Evolutionary conservation across 768 basidiomycete genomes (phyloP), one percentile per base, ranked within the genome.

Genomic region (Gloeophyllum trabeum): DNA sequence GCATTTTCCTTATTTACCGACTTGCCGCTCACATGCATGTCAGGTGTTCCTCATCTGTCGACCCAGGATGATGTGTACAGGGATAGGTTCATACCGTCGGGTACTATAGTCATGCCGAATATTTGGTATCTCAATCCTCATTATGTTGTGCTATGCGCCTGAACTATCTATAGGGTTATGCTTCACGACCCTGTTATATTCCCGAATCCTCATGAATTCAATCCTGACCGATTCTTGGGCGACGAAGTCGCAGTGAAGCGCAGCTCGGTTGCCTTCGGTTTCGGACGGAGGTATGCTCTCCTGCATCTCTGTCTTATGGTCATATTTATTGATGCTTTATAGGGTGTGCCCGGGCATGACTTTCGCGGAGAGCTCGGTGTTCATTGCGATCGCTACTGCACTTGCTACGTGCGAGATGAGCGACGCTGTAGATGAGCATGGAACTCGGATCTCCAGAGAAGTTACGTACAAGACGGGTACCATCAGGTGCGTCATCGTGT

Each of bases 1-100:
- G 41, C 12, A 14, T 4, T 24, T 26, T 20, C 21, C 23, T 7
- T 10, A 19, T 7, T 7, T 7, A 10, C 7, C 19, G n/a, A 10
- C 14, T 12, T 38, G 36, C 6, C 36, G 24, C n/a, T 6, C 37
- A 7, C 18, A 5, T 14, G 26, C 6, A 25, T 16, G 16, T 41
- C 32, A 48, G 46, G 26, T 13, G 26, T 54, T 16, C 49, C 56
- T 3, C 56, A 56, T 43, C 35, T 40, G 14, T 20, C 51, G 0
- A 54, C 44, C 5, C 41, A 44, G 24, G 59, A 56, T 22, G 58
- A 57, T 36, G 42, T 43, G 18, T 62, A 56, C 36, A 41, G 48
- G 6, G 59, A 51, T 1, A 57, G 51, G 34, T 46, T 48, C 34
- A 56, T 61, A 7, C 58, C 60, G 1, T 45, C 43, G 4, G 58